phyloP scores from a whole-genome alignment of 2,329 filamentous ascomycete species.

The Diaporthe caulivora region DNA sequence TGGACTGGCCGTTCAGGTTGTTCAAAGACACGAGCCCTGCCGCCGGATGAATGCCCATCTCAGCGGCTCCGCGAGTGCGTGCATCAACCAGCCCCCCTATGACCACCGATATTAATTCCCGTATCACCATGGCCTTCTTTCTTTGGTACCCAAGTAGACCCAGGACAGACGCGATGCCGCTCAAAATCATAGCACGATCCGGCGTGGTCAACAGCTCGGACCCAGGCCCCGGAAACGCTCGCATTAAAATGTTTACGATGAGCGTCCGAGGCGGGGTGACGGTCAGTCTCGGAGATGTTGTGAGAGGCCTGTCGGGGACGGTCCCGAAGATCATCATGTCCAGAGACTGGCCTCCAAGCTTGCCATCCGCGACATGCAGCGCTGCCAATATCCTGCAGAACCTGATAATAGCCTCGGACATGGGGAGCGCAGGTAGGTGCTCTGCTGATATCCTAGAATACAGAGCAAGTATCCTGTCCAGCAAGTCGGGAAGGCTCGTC shows the following conservation, averaged over 20 bases:
- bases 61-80: constrained; percentile 91
- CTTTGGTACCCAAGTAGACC: constrained; percentile 83
- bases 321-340: constrained; percentile 75
- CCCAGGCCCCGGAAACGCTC: constrained; percentile 76
- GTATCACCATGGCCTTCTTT: constrained; percentile 91
- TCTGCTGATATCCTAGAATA: constrained; percentile 80
- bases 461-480: constrained; percentile 79
- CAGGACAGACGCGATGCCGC: constrained; percentile 89
- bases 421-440: constrained; percentile 76
- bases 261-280: constrained; percentile 70
- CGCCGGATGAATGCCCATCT: constrained; percentile 94
- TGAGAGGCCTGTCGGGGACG: constrained; percentile 62
- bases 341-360: constrained; percentile 70
- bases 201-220: constrained; percentile 77
- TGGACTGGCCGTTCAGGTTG: constrained; percentile 61
- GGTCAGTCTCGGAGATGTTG: constrained; percentile 67
- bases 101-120: constrained; percentile 85
- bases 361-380: constrained; percentile 74
- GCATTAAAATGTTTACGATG: constrained; percentile 75
- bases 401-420: constrained; percentile 80
- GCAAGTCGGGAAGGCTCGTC: constrained; percentile 75
- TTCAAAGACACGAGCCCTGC: constrained; percentile 84
- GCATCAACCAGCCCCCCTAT: constrained; percentile 90
- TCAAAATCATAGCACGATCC: constrained; percentile 83
- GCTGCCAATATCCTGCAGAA: constrained; percentile 78